phyloP scores from a whole-genome alignment of 352 stramenopile species.

The Plasmopara halstedii region DNA sequence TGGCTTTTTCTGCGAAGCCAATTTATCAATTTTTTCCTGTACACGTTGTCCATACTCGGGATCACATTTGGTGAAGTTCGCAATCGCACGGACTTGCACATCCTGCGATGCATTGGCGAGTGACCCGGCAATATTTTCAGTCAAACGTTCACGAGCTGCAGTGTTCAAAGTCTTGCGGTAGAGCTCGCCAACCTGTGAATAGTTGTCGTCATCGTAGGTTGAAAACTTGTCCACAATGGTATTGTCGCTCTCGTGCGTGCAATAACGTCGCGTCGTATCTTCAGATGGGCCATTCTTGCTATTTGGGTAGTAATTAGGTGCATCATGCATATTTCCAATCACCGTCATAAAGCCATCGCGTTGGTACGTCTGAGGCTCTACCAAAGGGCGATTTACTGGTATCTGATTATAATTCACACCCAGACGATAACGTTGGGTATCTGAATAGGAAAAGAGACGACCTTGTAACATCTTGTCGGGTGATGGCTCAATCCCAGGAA shows the following conservation, averaged over 20 bases:
- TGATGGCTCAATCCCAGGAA: slow-evolving; percentile 85
- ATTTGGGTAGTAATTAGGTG: slow-evolving; percentile 88
- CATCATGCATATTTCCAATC: slow-evolving; percentile 57
- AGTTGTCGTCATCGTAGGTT: slow-evolving; percentile 87
- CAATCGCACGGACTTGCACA: slow-evolving; percentile 77
- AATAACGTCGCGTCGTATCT: slow-evolving; percentile 11
- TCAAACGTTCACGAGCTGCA: slow-evolving; percentile 64
- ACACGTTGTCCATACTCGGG: slow-evolving; percentile 79
- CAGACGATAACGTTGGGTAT: slow-evolving; percentile 84
- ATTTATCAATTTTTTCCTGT: slow-evolving; percentile 55
- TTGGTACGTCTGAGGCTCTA: slow-evolving; percentile 69
- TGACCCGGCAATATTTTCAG: slow-evolving; percentile 82
- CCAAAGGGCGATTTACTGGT: slow-evolving; percentile 82
- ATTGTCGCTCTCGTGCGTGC: slow-evolving; percentile 30
- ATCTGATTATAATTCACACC: slow-evolving; percentile 88
- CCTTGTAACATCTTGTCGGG: slow-evolving; percentile 87
- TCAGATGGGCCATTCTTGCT: slow-evolving; percentile 17
- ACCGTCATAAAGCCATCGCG: slow-evolving; percentile 77
- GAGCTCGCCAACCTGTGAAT: slow-evolving; percentile 75
- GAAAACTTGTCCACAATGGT: slow-evolving; percentile 51
- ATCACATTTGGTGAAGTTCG: slow-evolving; percentile 85
- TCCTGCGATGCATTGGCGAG: slow-evolving; percentile 68
- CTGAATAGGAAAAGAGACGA: slow-evolving; percentile 85
- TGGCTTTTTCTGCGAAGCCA: slow-evolving; percentile 20
- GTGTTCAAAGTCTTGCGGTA: slow-evolving; percentile 75